phyloP scores from a whole-genome alignment of 345 rosid genomes.

The Excoecaria agallocha region DNA sequence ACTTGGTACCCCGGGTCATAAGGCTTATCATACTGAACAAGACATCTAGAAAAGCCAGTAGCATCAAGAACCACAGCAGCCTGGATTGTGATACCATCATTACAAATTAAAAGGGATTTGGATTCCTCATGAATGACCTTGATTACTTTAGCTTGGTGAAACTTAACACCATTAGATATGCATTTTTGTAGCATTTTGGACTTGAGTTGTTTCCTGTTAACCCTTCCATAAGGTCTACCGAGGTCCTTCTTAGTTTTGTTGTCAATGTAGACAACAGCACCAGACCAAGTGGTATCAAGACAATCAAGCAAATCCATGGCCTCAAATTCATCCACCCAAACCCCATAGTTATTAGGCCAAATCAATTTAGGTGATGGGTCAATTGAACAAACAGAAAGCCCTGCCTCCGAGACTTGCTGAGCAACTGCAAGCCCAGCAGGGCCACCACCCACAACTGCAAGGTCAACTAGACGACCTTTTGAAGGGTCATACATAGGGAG shows the following conservation, averaged over 20 bases:
- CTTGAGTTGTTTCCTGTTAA: constrained; percentile 85
- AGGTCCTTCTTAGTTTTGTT: constrained; percentile 67
- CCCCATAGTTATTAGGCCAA: constrained; percentile 99
- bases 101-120: constrained; percentile 74
- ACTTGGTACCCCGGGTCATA: constrained; percentile 97
- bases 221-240: constrained; percentile 88
- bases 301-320: constrained; percentile 97
- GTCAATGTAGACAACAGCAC: constrained; percentile 73
- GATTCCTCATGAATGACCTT: constrained; percentile 83
- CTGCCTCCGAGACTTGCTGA: constrained; percentile 88
- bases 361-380: constrained; percentile 86
- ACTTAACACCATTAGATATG: constrained; percentile 74
- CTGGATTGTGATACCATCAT: constrained; percentile 77
- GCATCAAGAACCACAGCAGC: constrained; percentile 92
- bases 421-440: constrained; percentile 99
- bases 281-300: constrained; percentile 93
- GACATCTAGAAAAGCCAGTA: constrained; percentile 91
- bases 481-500: constrained; percentile 77
- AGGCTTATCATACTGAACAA: constrained; percentile 92
- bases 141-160: constrained; percentile 88
- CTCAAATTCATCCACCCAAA: constrained; percentile 98
- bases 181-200: constrained; percentile 92
- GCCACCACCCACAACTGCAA: constrained; percentile 97
- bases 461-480: constrained; percentile 58
- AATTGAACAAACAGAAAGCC: constrained; percentile 84